phyloP scores from a whole-genome alignment of 2,329 filamentous ascomycete genomes.

The Leptographium galeiforme region DNA sequence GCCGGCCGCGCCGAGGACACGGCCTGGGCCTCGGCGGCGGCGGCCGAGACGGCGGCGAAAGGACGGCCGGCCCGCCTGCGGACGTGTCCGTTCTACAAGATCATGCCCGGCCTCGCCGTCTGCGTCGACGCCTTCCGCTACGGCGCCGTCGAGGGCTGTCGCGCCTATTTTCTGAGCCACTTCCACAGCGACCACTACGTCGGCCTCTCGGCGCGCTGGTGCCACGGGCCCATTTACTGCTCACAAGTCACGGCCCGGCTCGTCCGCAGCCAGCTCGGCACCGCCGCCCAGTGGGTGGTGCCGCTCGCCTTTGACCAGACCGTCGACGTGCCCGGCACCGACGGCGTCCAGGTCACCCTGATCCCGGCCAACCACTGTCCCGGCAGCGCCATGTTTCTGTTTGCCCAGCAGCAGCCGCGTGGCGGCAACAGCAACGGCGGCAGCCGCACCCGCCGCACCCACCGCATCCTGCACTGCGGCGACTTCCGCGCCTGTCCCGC shows the following conservation, averaged over 20 bases:
- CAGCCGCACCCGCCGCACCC: slow-evolving; percentile 36
- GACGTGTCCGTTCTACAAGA: slow-evolving; percentile 97
- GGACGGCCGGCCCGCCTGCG: slow-evolving; percentile 79
- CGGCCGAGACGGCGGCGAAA: slow-evolving; percentile 60
- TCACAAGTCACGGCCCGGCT: slow-evolving; percentile 85
- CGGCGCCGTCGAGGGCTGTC: slow-evolving; percentile 80
- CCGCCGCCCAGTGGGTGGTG: slow-evolving; percentile 74
- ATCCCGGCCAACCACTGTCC: slow-evolving; percentile 95
- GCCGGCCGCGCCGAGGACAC: slow-evolving; percentile 77
- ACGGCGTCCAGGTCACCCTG: slow-evolving; percentile 82
- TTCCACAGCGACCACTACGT: slow-evolving; percentile 98
- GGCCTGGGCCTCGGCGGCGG: slow-evolving; percentile 80
- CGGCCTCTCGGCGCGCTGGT: slow-evolving; percentile 77
- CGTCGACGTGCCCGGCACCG: slow-evolving; percentile 66
- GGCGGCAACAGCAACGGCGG: slow-evolving; percentile 9
- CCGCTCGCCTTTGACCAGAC: slow-evolving; percentile 74
- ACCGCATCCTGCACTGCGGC: slow-evolving; percentile 85
- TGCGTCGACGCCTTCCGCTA: slow-evolving; percentile 95
- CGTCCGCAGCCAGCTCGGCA: slow-evolving; percentile 71
- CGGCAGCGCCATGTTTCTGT: slow-evolving; percentile 84
- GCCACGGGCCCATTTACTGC: slow-evolving; percentile 90
- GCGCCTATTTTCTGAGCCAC: slow-evolving; percentile 92
- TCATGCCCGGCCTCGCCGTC: slow-evolving; percentile 82
- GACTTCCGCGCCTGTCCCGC: slow-evolving; percentile 85
- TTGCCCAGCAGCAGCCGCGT: slow-evolving; percentile 59